Evolutionary conservation across 2,329 filamentous ascomycete species (phyloP).

Genomic region (Clarireedia homoeocarpa): DNA sequence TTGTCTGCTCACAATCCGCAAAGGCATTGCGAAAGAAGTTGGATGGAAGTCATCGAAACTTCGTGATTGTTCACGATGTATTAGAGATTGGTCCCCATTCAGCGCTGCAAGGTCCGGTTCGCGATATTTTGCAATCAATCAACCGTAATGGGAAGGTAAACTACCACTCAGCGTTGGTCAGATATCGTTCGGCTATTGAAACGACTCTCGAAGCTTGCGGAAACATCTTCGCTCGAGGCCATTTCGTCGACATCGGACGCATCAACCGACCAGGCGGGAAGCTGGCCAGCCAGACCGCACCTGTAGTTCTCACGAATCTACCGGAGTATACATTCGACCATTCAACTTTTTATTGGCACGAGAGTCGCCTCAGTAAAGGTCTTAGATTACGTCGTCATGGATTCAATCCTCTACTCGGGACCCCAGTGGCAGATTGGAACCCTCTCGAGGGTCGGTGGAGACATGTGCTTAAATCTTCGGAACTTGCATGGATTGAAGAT

Average conservation of each 20-base stretch:
- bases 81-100: constrained; percentile 16
- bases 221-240: not conserved
- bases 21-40: not conserved
- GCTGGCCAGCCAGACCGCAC: not conserved
- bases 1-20: not conserved
- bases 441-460: constrained; percentile 25
- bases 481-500: constrained; percentile 28
- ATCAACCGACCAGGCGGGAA: constrained; percentile 5
- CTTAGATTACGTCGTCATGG: constrained; percentile 37
- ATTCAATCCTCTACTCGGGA: constrained; percentile 31
- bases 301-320: constrained; percentile 33
- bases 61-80: not conserved
- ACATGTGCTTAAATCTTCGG: constrained; percentile 20
- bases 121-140: not conserved
- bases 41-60: constrained; percentile 1
- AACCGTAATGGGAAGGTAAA: not conserved
- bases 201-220: not conserved
- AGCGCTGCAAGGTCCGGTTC: constrained; percentile 1
- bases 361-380: constrained; percentile 38
- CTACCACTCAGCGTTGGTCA: not conserved
- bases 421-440: constrained; percentile 15
- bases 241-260: constrained; percentile 1
- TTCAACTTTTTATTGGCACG: constrained; percentile 42
- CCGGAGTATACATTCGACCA: constrained; percentile 48
- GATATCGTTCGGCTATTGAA: not conserved